Percentiles rank a stretch among this genome's conserved stretches.
phyloP scores from a whole-genome alignment of 495 filamentous ascomycete species.

The Aspergillus avenaceus region DNA sequence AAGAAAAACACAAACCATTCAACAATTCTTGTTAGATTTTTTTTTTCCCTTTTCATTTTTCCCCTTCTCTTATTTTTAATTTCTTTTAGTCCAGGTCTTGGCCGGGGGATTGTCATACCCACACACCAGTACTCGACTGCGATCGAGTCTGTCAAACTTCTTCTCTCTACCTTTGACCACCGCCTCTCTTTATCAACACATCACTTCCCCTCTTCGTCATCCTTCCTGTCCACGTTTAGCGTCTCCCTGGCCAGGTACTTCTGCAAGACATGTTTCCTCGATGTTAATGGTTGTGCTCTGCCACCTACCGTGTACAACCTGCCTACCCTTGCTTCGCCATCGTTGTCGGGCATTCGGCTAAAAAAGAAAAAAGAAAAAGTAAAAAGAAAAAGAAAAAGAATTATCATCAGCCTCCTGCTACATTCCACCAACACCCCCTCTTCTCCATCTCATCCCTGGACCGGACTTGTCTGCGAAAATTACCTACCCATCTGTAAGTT shows the following conservation, averaged over 20 bases:
- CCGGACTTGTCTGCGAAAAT: neutral
- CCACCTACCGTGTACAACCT: constrained; percentile 18
- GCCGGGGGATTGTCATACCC: constrained; percentile 24
- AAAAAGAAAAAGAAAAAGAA: too few species aligned
- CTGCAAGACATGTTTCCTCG: constrained; percentile 19
- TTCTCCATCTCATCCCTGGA: neutral
- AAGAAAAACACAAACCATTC: too few species aligned
- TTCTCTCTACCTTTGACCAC: constrained; percentile 2
- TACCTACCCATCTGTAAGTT: neutral
- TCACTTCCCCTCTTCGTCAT: neutral
- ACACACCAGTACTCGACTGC: constrained; percentile 15
- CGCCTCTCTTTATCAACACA: constrained; percentile 1
- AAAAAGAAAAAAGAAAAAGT: too few species aligned
- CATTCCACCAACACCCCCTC: constrained; percentile 15
- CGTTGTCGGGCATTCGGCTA: constrained; percentile 17
- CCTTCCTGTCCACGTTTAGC: neutral
- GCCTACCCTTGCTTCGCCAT: constrained; percentile 24
- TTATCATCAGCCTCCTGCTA: constrained; percentile 14
- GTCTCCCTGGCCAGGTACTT: constrained; percentile 2
- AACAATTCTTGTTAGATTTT: constrained; percentile 6
- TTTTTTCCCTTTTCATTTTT: constrained; percentile 4
- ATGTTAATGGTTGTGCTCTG: constrained; percentile 20
- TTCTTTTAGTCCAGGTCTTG: constrained; percentile 19
- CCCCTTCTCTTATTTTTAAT: constrained; percentile 6
- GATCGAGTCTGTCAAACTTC: constrained; percentile 19